Percentiles rank a stretch among this genome's conserved stretches.
phyloP scores from a whole-genome alignment of 1,139 yeast species.

The Suhomyces chickasaworum region DNA sequence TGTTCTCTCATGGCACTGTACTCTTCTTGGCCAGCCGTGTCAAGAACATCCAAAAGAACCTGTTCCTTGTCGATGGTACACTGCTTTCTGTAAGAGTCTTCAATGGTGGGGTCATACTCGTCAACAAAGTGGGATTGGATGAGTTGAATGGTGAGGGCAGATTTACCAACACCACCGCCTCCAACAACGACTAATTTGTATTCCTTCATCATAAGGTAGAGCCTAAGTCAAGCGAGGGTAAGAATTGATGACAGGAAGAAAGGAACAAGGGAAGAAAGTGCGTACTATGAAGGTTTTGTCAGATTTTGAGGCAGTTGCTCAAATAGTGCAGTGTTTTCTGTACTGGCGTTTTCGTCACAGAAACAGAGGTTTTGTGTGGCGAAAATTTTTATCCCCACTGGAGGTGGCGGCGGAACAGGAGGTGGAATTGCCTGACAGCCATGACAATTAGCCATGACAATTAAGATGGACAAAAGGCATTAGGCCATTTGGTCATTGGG shows the following conservation, averaged over 20 bases:
- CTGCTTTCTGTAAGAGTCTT: slow-evolving; percentile 67
- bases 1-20: slow-evolving; percentile 95
- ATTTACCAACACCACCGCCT: slow-evolving; percentile 98
- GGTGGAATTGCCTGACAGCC: slow-evolving; percentile 1
- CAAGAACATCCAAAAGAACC: slow-evolving; percentile 72
- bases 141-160: slow-evolving; percentile 88
- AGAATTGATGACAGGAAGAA: slow-evolving; percentile 1
- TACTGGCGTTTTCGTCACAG: slow-evolving; percentile 6
- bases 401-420: slow-evolving; percentile 1
- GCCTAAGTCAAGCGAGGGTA: slow-evolving; percentile 6
- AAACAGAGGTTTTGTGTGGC: slow-evolving; percentile 6
- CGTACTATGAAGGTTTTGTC: slow-evolving; percentile 3
- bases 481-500: too few relatives aligned
- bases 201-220: slow-evolving; percentile 46
- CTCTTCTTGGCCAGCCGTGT: slow-evolving; percentile 98
- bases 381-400: slow-evolving; percentile 6
- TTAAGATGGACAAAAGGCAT: too few relatives aligned
- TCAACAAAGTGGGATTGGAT: slow-evolving; percentile 92
- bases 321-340: slow-evolving; percentile 1
- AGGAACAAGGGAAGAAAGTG: slow-evolving; percentile 7
- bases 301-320: slow-evolving; percentile 2
- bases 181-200: slow-evolving; percentile 94
- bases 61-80: slow-evolving; percentile 55
- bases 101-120: slow-evolving; percentile 97
- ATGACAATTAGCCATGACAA: too few relatives aligned